A percentile compares a stretch with the other conserved stretches of the same genome.
Conservation (phyloP, 2,329 filamentous ascomycete genomes). For the Cladorrhinum sp. region DNA sequence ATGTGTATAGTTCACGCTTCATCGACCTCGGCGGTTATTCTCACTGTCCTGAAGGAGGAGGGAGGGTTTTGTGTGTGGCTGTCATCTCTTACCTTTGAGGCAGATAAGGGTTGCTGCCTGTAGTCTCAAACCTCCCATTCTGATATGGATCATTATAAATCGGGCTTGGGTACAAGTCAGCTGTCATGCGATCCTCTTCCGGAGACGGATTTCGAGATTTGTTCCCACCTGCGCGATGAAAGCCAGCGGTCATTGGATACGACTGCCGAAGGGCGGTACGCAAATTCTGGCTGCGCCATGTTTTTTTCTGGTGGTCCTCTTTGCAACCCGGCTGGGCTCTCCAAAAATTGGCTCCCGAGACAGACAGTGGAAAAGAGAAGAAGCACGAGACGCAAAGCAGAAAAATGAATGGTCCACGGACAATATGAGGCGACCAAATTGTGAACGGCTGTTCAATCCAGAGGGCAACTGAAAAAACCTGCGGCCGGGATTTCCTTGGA, state of each 20-base stretch:
- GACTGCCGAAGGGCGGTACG: slow-evolving; percentile 45
- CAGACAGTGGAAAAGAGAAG: slow-evolving; percentile 14
- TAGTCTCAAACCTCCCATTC: slow-evolving; percentile 32
- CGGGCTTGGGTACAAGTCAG: slow-evolving; percentile 31
- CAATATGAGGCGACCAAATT: slow-evolving; percentile 9
- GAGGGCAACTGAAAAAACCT: slow-evolving; percentile 24
- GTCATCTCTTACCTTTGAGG: slow-evolving; percentile 34
- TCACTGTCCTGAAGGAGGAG: slow-evolving; percentile 23
- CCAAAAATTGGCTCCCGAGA: slow-evolving; percentile 12
- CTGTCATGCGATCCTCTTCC: slow-evolving; percentile 18
- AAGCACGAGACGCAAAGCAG: slow-evolving; percentile 21
- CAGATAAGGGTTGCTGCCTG: slow-evolving; percentile 29
- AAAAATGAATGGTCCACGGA: slow-evolving; percentile 17
- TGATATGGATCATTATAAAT: slow-evolving; percentile 36
- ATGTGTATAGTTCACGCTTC: slow-evolving; percentile 45
- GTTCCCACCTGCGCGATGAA: slow-evolving; percentile 51
- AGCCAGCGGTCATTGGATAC: slow-evolving; percentile 50
- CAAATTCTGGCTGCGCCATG: slow-evolving; percentile 47
- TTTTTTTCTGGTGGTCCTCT: neutral
- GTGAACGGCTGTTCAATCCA: slow-evolving; percentile 19
- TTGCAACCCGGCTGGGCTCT: slow-evolving; percentile 13
- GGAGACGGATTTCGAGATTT: slow-evolving; percentile 19
- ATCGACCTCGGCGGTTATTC: slow-evolving; percentile 27
- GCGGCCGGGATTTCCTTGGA: slow-evolving; percentile 28
- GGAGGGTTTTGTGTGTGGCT: slow-evolving; percentile 13